A percentile compares a stretch with the other conserved stretches of the same genome.
Conservation (phyloP, 768 basidiomycete genomes). For the Mycena capillaripes region DNA sequence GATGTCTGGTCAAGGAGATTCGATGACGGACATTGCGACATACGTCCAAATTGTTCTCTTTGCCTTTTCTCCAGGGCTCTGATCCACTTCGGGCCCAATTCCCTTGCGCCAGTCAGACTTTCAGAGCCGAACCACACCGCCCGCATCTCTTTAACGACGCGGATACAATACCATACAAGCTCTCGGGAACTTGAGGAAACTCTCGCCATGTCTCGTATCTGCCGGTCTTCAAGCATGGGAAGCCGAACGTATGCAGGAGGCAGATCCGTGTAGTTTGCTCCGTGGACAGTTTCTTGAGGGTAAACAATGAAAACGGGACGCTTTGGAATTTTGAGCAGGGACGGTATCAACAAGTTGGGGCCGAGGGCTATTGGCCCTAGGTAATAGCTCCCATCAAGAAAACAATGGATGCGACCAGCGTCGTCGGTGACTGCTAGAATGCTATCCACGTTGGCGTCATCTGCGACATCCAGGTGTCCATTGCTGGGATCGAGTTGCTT, state of each 20-base stretch:
- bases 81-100: slow-evolving; percentile 82
- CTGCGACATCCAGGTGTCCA: slow-evolving; percentile 56
- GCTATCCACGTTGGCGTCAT: slow-evolving; percentile 72
- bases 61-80: slow-evolving; percentile 74
- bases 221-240: slow-evolving; percentile 69
- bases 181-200: slow-evolving; percentile 79
- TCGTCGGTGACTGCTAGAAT: slow-evolving; percentile 74
- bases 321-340: slow-evolving; percentile 63
- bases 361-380: slow-evolving; percentile 68
- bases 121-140: slow-evolving; percentile 81
- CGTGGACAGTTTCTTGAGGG: slow-evolving; percentile 47
- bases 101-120: slow-evolving; percentile 74
- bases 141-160: slow-evolving; percentile 81
- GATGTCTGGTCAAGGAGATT: slow-evolving; percentile 9
- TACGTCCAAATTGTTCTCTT: slow-evolving; percentile 76
- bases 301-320: slow-evolving; percentile 66
- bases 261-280: slow-evolving; percentile 48
- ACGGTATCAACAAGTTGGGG: slow-evolving; percentile 45
- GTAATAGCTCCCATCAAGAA: slow-evolving; percentile 83
- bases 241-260: slow-evolving; percentile 64
- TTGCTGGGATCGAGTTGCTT: slow-evolving; percentile 48
- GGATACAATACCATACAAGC: slow-evolving; percentile 78
- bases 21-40: slow-evolving; percentile 36
- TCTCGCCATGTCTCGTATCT: slow-evolving; percentile 77
- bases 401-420: slow-evolving; percentile 70